A percentile compares a stretch with the other conserved stretches of the same genome.
phyloP scores from a whole-genome alignment of 805 yeast genomes.

The Cyberlindnera meyerae region DNA sequence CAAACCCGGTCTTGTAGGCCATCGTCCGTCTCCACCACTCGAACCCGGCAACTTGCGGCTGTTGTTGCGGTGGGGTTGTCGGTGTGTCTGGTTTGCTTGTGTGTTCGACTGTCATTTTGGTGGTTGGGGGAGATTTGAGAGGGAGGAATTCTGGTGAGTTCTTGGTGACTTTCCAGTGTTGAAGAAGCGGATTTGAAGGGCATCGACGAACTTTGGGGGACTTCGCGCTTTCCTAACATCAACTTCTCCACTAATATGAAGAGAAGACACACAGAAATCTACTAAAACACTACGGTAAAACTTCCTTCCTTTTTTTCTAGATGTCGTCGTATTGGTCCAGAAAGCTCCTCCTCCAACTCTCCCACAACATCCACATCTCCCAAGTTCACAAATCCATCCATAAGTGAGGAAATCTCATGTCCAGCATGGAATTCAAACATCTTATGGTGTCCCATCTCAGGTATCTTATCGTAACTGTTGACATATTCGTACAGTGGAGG shows the following conservation, averaged over 20 bases:
- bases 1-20: constrained; percentile 67
- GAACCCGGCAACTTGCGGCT: constrained; percentile 38
- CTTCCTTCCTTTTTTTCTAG: not conserved
- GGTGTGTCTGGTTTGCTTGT: not conserved
- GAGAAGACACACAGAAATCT: too few relatives aligned
- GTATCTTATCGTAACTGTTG: too few relatives aligned
- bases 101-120: not conserved
- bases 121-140: too few relatives aligned
- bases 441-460: constrained; percentile 11
- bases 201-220: too few relatives aligned
- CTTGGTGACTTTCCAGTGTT: too few relatives aligned
- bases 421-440: constrained; percentile 11
- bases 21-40: constrained; percentile 80
- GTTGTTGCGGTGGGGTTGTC: not conserved
- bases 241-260: too few relatives aligned
- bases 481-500: not conserved
- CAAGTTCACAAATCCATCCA: too few relatives aligned
- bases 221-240: too few relatives aligned
- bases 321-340: constrained; percentile 4
- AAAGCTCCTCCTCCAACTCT: not conserved
- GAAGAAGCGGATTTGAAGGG: too few relatives aligned
- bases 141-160: too few relatives aligned
- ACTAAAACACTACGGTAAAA: too few relatives aligned
- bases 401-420: constrained; percentile 3
- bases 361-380: not conserved